A percentile compares a stretch with the other conserved stretches of the same genome.
These are phyloP conservation scores for Saccharomyces eubayanus DNA, from an alignment of 805 yeast genomes.

Conservation along the genomic window DNA sequence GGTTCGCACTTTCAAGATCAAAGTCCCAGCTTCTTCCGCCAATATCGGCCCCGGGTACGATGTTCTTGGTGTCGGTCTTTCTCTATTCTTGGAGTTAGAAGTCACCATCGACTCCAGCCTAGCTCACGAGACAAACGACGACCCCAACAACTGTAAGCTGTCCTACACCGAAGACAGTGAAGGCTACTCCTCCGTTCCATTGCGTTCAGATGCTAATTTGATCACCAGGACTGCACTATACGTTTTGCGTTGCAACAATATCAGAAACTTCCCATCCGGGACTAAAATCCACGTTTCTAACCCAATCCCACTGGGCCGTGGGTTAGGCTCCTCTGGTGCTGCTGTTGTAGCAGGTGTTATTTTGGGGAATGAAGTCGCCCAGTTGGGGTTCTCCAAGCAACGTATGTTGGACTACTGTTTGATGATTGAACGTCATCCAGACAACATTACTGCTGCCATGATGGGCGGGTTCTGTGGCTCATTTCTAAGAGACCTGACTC, in stretches of 20 bases:
- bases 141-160: constrained; percentile 62
- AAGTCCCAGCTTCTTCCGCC: constrained; percentile 94
- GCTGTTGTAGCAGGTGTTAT: constrained; percentile 96
- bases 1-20: constrained; percentile 49
- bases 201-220: constrained; percentile 67
- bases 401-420: constrained; percentile 89
- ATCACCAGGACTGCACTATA: constrained; percentile 90
- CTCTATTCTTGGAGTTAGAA: constrained; percentile 59
- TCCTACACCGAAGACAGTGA: constrained; percentile 63
- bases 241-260: constrained; percentile 75
- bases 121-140: constrained; percentile 41
- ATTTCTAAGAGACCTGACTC: constrained; percentile 70
- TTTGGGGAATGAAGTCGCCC: constrained; percentile 79
- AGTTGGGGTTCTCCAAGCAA: constrained; percentile 60
- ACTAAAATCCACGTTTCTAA: constrained; percentile 73
- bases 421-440: constrained; percentile 98
- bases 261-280: constrained; percentile 72
- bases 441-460: constrained; percentile 97
- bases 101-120: constrained; percentile 53
- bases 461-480: constrained; percentile 98
- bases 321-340: constrained; percentile 95
- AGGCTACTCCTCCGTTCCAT: constrained; percentile 75
- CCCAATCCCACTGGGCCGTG: constrained; percentile 95
- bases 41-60: constrained; percentile 98
- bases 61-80: constrained; percentile 86